A percentile compares a stretch with the other conserved stretches of the same genome.
phyloP scores from a whole-genome alignment of 139 green algal genomes.

The Eudorina sp. region DNA sequence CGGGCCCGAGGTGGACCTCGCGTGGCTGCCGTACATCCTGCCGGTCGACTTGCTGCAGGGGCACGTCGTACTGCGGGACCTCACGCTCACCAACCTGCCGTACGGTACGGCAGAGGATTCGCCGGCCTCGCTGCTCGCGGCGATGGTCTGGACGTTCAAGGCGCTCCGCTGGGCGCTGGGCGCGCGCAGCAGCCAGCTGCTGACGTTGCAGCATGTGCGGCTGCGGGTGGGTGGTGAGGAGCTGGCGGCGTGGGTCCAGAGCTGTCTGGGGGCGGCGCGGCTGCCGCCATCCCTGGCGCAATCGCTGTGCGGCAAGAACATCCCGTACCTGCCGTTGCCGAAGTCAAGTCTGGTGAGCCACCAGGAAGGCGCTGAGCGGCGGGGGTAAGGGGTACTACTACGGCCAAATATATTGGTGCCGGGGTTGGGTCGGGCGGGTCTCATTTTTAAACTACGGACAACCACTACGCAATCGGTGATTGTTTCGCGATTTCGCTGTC shows the following conservation, averaged over 20 bases:
- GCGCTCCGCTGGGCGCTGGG: not conserved
- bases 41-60: not conserved
- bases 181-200: not conserved
- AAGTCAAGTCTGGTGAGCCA: no score
- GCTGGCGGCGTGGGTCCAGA: not conserved
- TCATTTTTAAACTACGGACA: no score
- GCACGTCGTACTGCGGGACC: not conserved
- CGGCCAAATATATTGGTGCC: no score
- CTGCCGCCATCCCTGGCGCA: no score
- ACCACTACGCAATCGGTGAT: no score
- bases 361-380: no score
- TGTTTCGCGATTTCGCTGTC: no score
- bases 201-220: not conserved
- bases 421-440: no score
- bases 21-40: not conserved
- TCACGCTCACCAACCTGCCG: slow-evolving; percentile 15
- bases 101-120: not conserved
- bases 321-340: no score
- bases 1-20: not conserved
- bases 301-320: no score
- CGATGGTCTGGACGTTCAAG: slow-evolving; percentile 4
- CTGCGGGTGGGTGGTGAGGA: not conserved
- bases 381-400: no score
- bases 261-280: no score
- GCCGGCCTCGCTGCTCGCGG: not conserved